Conservation (phyloP, 225 moss, liverwort and hornwort species). For the Pseudisothecium myosuroides region DNA sequence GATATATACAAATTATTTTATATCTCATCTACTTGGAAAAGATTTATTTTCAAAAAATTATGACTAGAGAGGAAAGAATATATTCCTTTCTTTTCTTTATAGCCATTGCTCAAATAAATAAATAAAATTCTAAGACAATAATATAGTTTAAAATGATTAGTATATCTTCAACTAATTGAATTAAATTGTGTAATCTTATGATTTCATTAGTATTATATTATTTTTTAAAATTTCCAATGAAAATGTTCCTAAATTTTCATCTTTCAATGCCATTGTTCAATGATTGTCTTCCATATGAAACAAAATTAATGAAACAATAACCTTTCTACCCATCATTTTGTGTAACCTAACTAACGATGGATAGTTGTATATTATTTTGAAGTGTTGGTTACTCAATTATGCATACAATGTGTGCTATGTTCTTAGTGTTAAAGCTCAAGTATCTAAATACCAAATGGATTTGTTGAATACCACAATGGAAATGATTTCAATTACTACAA, state of each 20-base stretch:
- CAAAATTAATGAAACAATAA: too few species aligned
- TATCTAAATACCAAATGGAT: too few species aligned
- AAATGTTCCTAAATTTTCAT: neutral
- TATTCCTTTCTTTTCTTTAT: neutral
- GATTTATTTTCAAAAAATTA: neutral
- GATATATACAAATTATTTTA: neutral
- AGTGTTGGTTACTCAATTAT: too few species aligned
- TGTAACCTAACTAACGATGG: neutral
- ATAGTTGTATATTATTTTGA: neutral
- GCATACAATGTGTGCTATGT: fast-evolving
- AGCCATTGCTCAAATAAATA: neutral
- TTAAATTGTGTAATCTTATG: neutral
- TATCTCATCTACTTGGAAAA: too few species aligned
- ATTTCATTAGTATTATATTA: neutral
- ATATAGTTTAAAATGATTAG: neutral
- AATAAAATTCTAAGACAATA: neutral
- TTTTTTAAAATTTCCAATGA: neutral
- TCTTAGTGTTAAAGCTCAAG: neutral
- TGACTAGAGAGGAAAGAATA: neutral
- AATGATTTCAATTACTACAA: too few species aligned
- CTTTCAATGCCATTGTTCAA: neutral
- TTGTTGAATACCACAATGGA: too few species aligned
- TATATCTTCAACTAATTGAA: neutral
- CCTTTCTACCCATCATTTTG: too few species aligned
- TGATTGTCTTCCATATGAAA: too few species aligned